These are phyloP conservation scores for Pseudogymnoascus sp. DNA, from an alignment of 2,329 filamentous ascomycete genomes.

Conservation along the genomic window DNA sequence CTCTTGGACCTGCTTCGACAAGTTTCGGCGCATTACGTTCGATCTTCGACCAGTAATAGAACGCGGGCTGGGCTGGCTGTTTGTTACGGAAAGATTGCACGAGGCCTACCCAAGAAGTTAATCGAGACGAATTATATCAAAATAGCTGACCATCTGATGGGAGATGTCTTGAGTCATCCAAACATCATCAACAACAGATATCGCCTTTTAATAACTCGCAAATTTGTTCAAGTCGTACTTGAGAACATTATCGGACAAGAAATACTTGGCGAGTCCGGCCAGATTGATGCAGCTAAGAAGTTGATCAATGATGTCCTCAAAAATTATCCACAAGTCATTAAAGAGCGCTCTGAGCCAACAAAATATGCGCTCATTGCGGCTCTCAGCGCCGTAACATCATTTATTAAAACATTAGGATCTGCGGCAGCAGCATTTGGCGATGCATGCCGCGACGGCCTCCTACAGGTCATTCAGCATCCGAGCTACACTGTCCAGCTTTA, in stretches of 20 bases:
- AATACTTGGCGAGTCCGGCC: slow-evolving; percentile 82
- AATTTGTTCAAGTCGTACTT: slow-evolving; percentile 74
- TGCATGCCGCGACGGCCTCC: slow-evolving; percentile 70
- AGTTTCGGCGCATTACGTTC: slow-evolving; percentile 72
- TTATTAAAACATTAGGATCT: slow-evolving; percentile 74
- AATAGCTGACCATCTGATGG: slow-evolving; percentile 72
- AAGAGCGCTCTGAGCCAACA: slow-evolving; percentile 78
- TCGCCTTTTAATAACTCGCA: slow-evolving; percentile 73
- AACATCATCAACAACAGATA: slow-evolving; percentile 79
- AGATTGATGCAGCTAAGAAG: slow-evolving; percentile 70
- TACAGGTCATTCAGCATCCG: slow-evolving; percentile 87
- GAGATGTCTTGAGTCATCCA: slow-evolving; percentile 68
- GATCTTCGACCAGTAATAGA: slow-evolving; percentile 68
- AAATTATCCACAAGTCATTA: slow-evolving; percentile 84
- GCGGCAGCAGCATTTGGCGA: slow-evolving; percentile 75
- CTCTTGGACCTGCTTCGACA: slow-evolving; percentile 71
- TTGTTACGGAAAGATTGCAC: slow-evolving; percentile 77
- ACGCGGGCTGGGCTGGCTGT: slow-evolving; percentile 75
- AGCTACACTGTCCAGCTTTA: slow-evolving; percentile 95
- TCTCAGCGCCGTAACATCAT: slow-evolving; percentile 67
- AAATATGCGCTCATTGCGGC: slow-evolving; percentile 78
- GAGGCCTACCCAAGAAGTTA: slow-evolving; percentile 69
- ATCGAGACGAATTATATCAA: slow-evolving; percentile 74
- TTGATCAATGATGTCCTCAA: slow-evolving; percentile 85
- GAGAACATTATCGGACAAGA: slow-evolving; percentile 74